A percentile compares a stretch with the other conserved stretches of the same genome.
Evolutionary conservation across 2,329 filamentous ascomycete genomes (phyloP).

Genomic region (Camillea tinctor): DNA sequence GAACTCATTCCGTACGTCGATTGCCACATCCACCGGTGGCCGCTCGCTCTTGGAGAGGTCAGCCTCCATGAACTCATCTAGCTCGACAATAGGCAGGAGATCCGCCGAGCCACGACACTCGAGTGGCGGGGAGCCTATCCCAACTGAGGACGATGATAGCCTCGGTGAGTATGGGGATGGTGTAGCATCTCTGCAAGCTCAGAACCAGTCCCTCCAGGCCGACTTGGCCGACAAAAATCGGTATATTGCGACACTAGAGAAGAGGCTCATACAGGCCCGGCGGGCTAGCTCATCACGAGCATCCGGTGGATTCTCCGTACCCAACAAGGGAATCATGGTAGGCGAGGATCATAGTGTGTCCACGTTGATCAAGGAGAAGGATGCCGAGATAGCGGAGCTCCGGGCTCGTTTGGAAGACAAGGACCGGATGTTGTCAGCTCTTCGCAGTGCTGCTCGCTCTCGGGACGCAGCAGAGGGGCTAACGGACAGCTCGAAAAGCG

Average conservation of each 20-base stretch:
- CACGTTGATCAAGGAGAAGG: conserved; percentile 78
- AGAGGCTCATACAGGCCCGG: conserved; percentile 84
- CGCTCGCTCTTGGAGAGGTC: conserved; percentile 60
- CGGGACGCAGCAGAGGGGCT: conserved; percentile 71
- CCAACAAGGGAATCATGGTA: conserved; percentile 64
- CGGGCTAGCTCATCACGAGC: conserved; percentile 86
- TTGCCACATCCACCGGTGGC: conserved; percentile 60
- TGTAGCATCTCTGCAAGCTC: conserved; percentile 75
- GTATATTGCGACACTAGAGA: conserved; percentile 92
- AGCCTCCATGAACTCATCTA: conserved; percentile 64
- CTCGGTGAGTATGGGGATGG: conserved; percentile 84
- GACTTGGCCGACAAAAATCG: conserved; percentile 96
- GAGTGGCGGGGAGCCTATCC: conserved; percentile 38
- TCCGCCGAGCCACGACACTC: conserved; percentile 48
- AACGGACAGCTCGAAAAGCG: conserved; percentile 35
- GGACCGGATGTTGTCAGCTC: conserved; percentile 85
- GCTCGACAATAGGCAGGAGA: conserved; percentile 57
- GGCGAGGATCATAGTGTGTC: conserved; percentile 77
- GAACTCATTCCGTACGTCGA: conserved; percentile 64
- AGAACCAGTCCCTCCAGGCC: conserved; percentile 89
- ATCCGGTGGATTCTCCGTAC: conserved; percentile 67
- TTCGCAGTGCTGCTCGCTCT: conserved; percentile 81
- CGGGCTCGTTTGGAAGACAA: conserved; percentile 88
- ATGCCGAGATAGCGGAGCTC: conserved; percentile 89
- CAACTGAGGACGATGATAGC: conserved; percentile 65